phyloP scores from a whole-genome alignment of 179 eudicot genomes.

The Drosera spatulata region DNA sequence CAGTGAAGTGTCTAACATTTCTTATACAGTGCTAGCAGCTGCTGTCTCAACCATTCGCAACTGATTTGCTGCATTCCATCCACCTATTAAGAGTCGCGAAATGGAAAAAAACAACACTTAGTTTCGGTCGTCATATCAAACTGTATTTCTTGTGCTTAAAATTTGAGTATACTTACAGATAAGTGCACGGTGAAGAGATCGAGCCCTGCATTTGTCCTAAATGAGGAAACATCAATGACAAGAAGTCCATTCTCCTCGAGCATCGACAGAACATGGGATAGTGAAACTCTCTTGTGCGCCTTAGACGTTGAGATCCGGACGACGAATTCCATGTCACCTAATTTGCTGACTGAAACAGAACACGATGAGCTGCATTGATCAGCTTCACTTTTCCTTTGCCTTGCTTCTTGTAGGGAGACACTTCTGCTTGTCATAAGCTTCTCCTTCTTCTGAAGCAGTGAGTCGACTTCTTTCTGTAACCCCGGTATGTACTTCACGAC shows the following conservation, averaged over 20 bases:
- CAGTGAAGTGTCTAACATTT: background rate
- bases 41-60: background rate
- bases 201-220: conserved; percentile 33
- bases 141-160: background rate
- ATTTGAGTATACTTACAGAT: conserved; percentile 34
- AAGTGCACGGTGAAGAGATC: conserved; percentile 30
- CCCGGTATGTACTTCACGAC: conserved; percentile 68
- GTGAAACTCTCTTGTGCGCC: conserved; percentile 3
- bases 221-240: conserved; percentile 31
- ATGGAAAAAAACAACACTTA: background rate
- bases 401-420: conserved; percentile 1
- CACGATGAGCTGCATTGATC: conserved; percentile 3
- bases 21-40: background rate
- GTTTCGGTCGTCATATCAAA: background rate
- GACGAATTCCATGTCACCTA: conserved; percentile 33
- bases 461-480: conserved; percentile 48
- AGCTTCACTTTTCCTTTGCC: background rate
- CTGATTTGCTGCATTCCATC: background rate
- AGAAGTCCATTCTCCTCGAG: conserved; percentile 37
- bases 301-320: conserved; percentile 36
- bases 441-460: conserved; percentile 31
- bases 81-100: background rate
- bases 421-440: conserved; percentile 14
- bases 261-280: conserved; percentile 25
- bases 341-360: conserved; percentile 18